Conservation (phyloP, 2,329 filamentous ascomycete genomes). For the Amylocarpus encephaloides region DNA sequence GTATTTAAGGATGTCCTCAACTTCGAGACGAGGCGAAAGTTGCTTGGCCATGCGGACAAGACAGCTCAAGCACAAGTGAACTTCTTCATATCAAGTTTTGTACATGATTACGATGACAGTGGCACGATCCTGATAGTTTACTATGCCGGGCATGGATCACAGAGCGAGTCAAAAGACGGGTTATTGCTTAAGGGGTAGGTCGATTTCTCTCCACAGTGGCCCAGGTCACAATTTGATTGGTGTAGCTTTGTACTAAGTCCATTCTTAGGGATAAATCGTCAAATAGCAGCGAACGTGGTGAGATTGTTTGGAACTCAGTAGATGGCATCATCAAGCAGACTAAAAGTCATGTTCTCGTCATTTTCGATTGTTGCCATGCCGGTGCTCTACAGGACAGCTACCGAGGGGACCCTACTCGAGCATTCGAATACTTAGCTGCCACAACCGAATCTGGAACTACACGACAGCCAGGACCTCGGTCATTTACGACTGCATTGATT, state of each 20-base stretch:
- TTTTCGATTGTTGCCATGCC: constrained; percentile 22
- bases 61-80: constrained; percentile 10
- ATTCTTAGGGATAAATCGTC: not conserved
- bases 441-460: constrained; percentile 7
- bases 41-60: not conserved
- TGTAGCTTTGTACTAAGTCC: too few species aligned
- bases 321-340: constrained; percentile 9
- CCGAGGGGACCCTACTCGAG: constrained; percentile 1
- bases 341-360: constrained; percentile 11
- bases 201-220: not conserved
- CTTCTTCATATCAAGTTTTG: constrained; percentile 8
- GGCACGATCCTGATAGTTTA: constrained; percentile 13
- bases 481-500: constrained; percentile 15
- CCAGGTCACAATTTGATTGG: not conserved
- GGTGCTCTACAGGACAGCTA: constrained; percentile 5
- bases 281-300: not conserved
- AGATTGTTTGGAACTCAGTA: constrained; percentile 12
- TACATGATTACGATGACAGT: constrained; percentile 5
- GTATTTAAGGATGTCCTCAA: constrained; percentile 8
- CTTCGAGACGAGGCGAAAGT: not conserved
- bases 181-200: constrained; percentile 10
- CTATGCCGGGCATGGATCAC: constrained; percentile 16
- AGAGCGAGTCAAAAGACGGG: not conserved
- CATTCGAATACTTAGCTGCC: constrained; percentile 18
- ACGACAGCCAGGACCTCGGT: constrained; percentile 6